Evolutionary conservation across 1,139 yeast species (phyloP), one percentile per base, ranked within the genome.

Genomic region (Pichia sp.): DNA sequence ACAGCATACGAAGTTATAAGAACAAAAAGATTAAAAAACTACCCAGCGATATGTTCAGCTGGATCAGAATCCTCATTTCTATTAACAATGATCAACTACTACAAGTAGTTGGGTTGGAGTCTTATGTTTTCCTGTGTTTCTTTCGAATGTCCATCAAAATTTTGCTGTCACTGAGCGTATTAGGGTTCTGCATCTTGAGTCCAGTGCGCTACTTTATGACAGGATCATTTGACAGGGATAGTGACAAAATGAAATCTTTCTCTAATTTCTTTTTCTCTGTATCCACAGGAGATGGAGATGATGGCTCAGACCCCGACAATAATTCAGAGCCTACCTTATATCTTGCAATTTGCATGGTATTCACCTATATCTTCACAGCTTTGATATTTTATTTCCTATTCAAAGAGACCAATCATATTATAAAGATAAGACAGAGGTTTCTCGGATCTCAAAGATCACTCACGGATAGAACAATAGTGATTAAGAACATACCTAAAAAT

Each of bases 391-490:
- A 69, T 46, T 70, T 78, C 50, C 56, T 88, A 39, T 71, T 79
- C 48, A 64, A 72, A 28, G 91, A 80, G 50, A 87, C 97, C 0
- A 66, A 70, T 36, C 68, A 72, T 44, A 85, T 91, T 28, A 80
- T 88, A 18, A 69, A 71, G 43, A 79, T 86, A 10, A 71, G 99
- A 39, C 98, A 91, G 56, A 68, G 70, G 44, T 87, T 83, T 56
- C 65, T 91, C 45, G 98, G 97, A 0, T 74, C 79, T 34, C 97
- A 88, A 56, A 81, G 83, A 55, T 80, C 96, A 3, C 71, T 91
- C 33, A 87, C 97, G 0, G 98, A 91, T 64, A 67, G 96, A 48
- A 93, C 98, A 0, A 83, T 93, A 39, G 66, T 87, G 40, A 56
- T 73, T 25, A 47, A 63, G 48, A 42, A 55, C 48, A 51, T 74